Evolutionary conservation across 257 asterid species (phyloP).

Genomic region (Anisodus acutangulus): DNA sequence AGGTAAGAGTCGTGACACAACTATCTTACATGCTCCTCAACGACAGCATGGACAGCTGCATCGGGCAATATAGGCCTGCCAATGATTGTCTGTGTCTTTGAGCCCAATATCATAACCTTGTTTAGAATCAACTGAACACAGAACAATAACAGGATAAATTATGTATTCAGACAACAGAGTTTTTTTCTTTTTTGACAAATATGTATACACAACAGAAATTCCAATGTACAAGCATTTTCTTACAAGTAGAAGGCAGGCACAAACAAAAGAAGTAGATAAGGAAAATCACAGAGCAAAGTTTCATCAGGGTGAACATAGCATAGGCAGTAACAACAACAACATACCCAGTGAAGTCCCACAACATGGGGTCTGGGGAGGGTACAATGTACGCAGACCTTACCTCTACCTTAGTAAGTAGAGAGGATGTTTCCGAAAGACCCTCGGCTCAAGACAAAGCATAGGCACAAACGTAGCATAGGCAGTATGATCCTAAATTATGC

Average conservation of each 20-base stretch:
- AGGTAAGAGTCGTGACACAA: constrained; percentile 12
- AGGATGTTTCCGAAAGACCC: no score
- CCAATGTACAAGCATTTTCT: background rate
- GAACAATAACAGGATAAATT: background rate
- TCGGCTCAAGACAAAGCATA: no score
- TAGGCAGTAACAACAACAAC: no score
- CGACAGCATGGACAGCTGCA: constrained; percentile 94
- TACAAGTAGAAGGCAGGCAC: background rate
- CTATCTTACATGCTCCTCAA: constrained; percentile 92
- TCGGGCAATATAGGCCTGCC: constrained; percentile 93
- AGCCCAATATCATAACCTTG: constrained; percentile 90
- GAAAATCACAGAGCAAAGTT: background rate
- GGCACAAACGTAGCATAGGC: background rate
- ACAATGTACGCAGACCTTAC: no score
- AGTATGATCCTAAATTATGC: background rate
- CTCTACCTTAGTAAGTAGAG: no score
- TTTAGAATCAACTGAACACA: constrained; percentile 71
- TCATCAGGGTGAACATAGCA: background rate
- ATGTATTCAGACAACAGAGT: background rate
- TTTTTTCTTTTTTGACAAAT: background rate
- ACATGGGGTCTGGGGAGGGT: no score
- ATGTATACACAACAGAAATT: background rate
- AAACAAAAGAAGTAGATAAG: no score
- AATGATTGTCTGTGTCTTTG: constrained; percentile 70
- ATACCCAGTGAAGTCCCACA: no score